A percentile compares a stretch with the other conserved stretches of the same genome.
phyloP scores from a whole-genome alignment of 305 asterid species.

The Petunia hybrid region DNA sequence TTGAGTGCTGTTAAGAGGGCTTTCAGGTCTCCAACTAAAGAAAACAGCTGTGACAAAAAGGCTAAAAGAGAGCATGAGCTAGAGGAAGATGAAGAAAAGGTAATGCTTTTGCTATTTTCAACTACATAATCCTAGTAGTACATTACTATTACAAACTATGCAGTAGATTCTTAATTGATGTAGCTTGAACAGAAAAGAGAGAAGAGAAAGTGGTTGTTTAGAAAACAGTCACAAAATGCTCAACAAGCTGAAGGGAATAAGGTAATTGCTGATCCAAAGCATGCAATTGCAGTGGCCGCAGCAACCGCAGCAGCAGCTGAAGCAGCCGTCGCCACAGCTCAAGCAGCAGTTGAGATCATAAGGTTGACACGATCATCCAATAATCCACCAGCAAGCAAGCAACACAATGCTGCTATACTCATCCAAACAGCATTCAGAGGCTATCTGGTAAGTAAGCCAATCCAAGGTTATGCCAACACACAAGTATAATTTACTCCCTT shows the following conservation, averaged over 20 bases:
- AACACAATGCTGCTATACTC: constrained; percentile 65
- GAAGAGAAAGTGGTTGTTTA: constrained; percentile 83
- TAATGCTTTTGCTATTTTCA: not conserved
- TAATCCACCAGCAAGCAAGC: constrained; percentile 44
- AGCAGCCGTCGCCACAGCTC: constrained; percentile 78
- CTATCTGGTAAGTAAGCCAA: constrained; percentile 52
- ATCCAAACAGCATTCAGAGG: constrained; percentile 90
- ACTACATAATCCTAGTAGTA: not conserved
- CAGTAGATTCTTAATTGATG: not conserved
- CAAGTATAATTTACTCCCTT: not conserved
- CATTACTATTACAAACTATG: not conserved
- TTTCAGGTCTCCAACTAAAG: constrained; percentile 83
- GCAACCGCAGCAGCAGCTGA: constrained; percentile 79
- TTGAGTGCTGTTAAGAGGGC: constrained; percentile 88
- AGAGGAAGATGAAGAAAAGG: constrained; percentile 68
- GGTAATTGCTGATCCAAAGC: constrained; percentile 59
- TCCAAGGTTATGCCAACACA: not conserved
- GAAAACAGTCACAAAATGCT: constrained; percentile 50
- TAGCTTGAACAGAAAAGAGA: constrained; percentile 59
- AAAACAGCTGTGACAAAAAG: constrained; percentile 54
- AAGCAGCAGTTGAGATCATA: constrained; percentile 77
- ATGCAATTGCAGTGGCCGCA: constrained; percentile 81
- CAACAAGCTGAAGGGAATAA: constrained; percentile 41
- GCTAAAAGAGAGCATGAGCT: constrained; percentile 57
- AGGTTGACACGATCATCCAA: constrained; percentile 59